Conservation (phyloP, 768 basidiomycete genomes). For the Naematelia encephala region DNA sequence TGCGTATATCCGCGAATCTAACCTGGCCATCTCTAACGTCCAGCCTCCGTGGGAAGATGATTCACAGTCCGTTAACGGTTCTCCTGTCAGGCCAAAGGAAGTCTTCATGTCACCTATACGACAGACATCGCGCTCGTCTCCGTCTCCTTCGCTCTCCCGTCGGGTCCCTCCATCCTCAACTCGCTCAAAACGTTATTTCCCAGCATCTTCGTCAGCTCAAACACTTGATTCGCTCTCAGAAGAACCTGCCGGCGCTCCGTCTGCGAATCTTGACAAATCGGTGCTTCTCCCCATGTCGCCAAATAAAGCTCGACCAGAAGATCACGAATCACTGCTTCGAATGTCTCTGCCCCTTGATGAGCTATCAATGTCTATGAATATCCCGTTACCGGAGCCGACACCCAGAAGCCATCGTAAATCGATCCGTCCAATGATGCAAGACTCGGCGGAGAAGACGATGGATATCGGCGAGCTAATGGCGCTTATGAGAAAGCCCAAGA, state of each 20-base stretch:
- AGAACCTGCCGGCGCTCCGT: slow-evolving; percentile 5
- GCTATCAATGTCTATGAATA: neutral
- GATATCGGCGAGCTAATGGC: slow-evolving; percentile 38
- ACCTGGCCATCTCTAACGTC: no score
- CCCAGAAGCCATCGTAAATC: neutral
- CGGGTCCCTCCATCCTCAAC: neutral
- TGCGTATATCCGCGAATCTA: no score
- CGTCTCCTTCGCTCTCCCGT: neutral
- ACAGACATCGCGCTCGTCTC: no score
- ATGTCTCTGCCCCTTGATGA: neutral
- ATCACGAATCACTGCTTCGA: neutral
- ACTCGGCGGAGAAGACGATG: slow-evolving; percentile 2
- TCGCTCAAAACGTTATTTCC: slow-evolving; percentile 21
- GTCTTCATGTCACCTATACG: neutral
- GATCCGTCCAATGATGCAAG: neutral
- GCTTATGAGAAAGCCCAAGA: slow-evolving; percentile 25
- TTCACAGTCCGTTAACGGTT: slow-evolving; percentile 15
- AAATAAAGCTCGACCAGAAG: neutral
- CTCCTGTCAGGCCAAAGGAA: neutral
- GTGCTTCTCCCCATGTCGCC: slow-evolving; percentile 11
- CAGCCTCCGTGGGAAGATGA: no score
- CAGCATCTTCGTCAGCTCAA: slow-evolving; percentile 27
- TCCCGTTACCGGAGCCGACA: neutral
- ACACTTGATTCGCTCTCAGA: slow-evolving; percentile 24
- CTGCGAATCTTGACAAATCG: neutral